Base-by-base conservation (phyloP, 2,329 filamentous ascomycete genomes). In the Fusarium musae region DNA sequence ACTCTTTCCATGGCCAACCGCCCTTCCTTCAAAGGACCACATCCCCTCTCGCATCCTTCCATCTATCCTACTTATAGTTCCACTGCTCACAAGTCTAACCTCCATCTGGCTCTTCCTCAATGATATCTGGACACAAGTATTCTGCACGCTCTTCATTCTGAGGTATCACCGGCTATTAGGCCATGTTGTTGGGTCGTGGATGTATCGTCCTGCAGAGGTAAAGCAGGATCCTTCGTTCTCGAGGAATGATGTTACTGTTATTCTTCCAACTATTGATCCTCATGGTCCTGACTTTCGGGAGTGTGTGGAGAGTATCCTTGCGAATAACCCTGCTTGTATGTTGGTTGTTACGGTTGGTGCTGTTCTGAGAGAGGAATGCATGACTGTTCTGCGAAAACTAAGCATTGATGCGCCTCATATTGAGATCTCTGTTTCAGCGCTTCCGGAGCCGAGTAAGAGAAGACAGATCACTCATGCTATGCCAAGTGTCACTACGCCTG, bases 211-310 rank as follows among this genome's bases (percentile, higher is more conserved):
- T 9, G 73, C 79, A 0, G 72, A 77, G 0, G 65, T 80, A 1
- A 75, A 70, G 0, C 32, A 23, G 0, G 73, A 78, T 6, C 83
- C 85, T 0, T 75, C 56, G 0, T 82, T 83, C 67, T 74, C 67
- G 10, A 73, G 76, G 6, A 57, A 65, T 3, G 84, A 90, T 42
- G 84, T 85, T 56, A 87, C 87, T 0, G 84, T 89, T 26, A 81
- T 90, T 50, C 76, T 90, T 5, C 86, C 88, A 0, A 90, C 87
- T 0, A 80, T 88, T 6, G 84, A 86, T 17, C 85, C 87, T 0
- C 56, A 73, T 1, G 82, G 83, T 16, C 56, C 49, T 0, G 80
- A 83, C 23, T 88, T 90, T 60, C 50, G 68, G 0, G 80, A 82
- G 19, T 86, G 85, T 58, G 65, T 89, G 6, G 49, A 62, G 0